These are phyloP conservation scores for Ocimum tenuiflorum DNA, from an alignment of 257 asterid genomes.

Conservation along the genomic window DNA sequence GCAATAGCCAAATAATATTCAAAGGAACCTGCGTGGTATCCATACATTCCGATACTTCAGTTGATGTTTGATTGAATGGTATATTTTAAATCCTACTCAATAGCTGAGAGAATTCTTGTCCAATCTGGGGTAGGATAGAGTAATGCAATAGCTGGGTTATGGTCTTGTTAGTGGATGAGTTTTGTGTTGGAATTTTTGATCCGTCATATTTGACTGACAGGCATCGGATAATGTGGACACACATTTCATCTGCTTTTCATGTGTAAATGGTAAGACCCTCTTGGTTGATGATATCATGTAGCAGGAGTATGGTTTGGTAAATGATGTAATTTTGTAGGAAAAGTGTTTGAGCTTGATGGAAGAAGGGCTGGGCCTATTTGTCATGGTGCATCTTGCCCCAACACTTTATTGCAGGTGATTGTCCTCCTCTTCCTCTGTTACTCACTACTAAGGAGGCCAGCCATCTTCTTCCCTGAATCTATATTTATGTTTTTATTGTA, in stretches of 20 bases:
- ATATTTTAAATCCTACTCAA: not conserved
- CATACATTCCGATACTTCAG: not conserved
- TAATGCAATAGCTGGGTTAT: not conserved
- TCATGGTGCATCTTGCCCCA: conserved; percentile 71
- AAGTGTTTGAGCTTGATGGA: conserved; percentile 90
- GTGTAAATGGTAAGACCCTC: conserved; percentile 47
- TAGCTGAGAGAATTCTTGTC: not conserved
- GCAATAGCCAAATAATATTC: not conserved
- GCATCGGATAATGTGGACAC: conserved; percentile 65
- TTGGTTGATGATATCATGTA: conserved; percentile 7
- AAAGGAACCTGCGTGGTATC: not conserved
- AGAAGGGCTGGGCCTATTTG: conserved; percentile 72
- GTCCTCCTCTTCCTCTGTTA: conserved; percentile 2
- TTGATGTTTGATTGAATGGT: not conserved
- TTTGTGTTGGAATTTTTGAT: conserved; percentile 2
- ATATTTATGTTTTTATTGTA: conserved; percentile 6
- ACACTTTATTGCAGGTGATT: conserved; percentile 52
- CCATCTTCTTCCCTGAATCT: not conserved
- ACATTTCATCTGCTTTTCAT: conserved; percentile 79
- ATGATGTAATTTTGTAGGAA: conserved; percentile 61
- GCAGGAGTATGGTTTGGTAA: too few species aligned
- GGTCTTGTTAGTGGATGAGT: not conserved
- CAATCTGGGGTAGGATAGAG: not conserved
- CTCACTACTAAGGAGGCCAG: not conserved
- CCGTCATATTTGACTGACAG: conserved; percentile 44